Evolutionary conservation across 2,329 filamentous ascomycete species (phyloP), one percentile per base, ranked within the genome.

Genomic region (Penicillium hordei): DNA sequence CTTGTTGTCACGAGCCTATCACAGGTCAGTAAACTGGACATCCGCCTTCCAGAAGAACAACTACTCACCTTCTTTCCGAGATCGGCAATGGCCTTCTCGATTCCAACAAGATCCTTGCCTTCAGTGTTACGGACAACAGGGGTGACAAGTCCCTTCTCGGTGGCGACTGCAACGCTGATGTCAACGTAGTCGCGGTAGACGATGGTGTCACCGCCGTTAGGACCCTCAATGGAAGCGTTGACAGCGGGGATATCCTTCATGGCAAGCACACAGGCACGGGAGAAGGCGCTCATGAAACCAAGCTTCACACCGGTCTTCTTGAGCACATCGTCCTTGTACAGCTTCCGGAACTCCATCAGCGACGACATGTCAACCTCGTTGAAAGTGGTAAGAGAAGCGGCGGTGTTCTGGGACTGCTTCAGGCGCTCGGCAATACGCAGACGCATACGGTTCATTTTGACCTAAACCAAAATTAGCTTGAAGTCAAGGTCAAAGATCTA

Each of bases 401-500:
- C 93, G 1, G 94, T 97, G 81, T 99, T 99, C 76, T 99, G 94
- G 21, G 94, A 97, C 76, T 99, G 94, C 86, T 99, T 99, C 65
- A 99, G 85, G 68, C 94, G 92, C 82, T 99, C 94, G 50, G 94
- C 91, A 68, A 97, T 99, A 61, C 94, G 89, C 60, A 97, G 86
- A 65, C 94, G 92, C 94, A 99, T 99, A 65, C 94, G 91, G 83
- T 97, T 97, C 94, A 99, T 99, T 84, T 99, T 99, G 71, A 97
- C 91, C 90, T 94, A 68, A 55, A 62, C 52, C n/a, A 38, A 19
- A 7, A 51, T 56, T 43, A 56, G 53, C 17, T 27, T 6, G 9
- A 36, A 21, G 9, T 5, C 29, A 46, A 25, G 3, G 8, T 25
- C 31, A 17, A 29, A n/a, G 31, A 7, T 21, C 2, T 21, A 39